Percentiles rank a stretch among this genome's conserved stretches.
phyloP scores from a whole-genome alignment of 2,329 filamentous ascomycete genomes.

The Sporothrix euskadiensis region DNA sequence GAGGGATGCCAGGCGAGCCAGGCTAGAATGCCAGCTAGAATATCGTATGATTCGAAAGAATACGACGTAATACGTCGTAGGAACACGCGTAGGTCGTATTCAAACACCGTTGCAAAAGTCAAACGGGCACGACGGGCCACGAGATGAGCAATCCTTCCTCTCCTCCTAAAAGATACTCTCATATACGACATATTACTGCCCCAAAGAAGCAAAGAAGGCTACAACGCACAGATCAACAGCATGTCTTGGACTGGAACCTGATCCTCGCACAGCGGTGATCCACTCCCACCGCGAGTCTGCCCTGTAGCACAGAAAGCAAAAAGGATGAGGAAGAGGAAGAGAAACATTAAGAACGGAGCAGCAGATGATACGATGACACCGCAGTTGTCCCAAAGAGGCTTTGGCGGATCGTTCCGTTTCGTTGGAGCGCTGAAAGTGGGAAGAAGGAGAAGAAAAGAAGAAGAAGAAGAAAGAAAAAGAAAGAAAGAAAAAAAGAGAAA shows the following conservation, averaged over 20 bases:
- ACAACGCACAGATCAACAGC: not conserved
- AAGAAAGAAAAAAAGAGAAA: no score
- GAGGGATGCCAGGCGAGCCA: not conserved
- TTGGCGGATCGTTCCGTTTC: constrained; percentile 20
- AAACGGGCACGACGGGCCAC: not conserved
- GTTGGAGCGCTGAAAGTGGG: constrained; percentile 1
- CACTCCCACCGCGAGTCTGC: not conserved
- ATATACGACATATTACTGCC: not conserved
- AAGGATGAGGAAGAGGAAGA: not conserved
- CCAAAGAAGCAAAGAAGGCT: not conserved
- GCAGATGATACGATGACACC: not conserved
- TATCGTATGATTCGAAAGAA: no score
- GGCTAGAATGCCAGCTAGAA: not conserved
- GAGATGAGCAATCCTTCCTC: not conserved
- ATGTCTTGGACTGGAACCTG: not conserved
- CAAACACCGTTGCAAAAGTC: not conserved
- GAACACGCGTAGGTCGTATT: not conserved
- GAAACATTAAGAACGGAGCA: not conserved
- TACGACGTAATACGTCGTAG: not conserved
- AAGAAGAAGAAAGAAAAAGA: no score
- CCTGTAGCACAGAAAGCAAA: not conserved
- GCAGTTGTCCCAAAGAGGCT: not conserved
- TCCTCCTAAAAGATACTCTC: not conserved
- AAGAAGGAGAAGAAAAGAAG: not conserved
- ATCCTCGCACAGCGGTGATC: not conserved